These are phyloP conservation scores for Phellopilus nigrolimitatus DNA, from an alignment of 1,284 basidiomycete genomes.

Conservation along the genomic window DNA sequence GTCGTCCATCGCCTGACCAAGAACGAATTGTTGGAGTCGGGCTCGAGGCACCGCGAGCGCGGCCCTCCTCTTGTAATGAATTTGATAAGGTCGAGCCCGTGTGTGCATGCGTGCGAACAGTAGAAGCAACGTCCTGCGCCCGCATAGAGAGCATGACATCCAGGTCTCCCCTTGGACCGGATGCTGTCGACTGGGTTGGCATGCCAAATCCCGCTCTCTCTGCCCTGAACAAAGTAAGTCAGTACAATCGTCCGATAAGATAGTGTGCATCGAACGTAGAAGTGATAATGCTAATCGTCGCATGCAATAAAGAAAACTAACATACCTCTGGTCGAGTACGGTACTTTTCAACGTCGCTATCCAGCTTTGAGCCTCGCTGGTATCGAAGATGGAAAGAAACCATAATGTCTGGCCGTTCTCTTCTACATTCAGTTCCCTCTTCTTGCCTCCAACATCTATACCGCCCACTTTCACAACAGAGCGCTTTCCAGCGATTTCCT, in stretches of 20 bases:
- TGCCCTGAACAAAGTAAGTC: constrained; percentile 38
- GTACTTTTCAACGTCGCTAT: constrained; percentile 66
- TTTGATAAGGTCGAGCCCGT: constrained; percentile 12
- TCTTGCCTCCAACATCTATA: constrained; percentile 47
- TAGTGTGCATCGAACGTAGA: neutral
- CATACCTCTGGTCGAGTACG: constrained; percentile 65
- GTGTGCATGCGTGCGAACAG: constrained; percentile 28
- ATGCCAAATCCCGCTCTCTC: constrained; percentile 59
- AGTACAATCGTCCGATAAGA: neutral
- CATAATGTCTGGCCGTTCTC: constrained; percentile 46
- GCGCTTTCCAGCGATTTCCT: constrained; percentile 56
- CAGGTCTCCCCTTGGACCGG: constrained; percentile 68
- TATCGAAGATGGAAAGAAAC: constrained; percentile 61
- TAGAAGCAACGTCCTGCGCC: constrained; percentile 48
- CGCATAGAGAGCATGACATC: constrained; percentile 79
- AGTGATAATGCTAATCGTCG: neutral
- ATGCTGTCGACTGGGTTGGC: constrained; percentile 38
- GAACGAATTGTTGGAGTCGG: constrained; percentile 17
- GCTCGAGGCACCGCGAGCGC: constrained; percentile 5
- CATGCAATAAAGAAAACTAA: constrained; percentile 9
- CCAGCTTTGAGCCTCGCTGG: constrained; percentile 63
- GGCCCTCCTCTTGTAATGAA: constrained; percentile 7
- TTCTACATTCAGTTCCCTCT: constrained; percentile 42
- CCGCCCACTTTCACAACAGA: constrained; percentile 66
- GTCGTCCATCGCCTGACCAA: constrained; percentile 23